These are phyloP conservation scores for Globisporangium viniferum DNA, from an alignment of 352 stramenopile species.

Conservation along the genomic window DNA sequence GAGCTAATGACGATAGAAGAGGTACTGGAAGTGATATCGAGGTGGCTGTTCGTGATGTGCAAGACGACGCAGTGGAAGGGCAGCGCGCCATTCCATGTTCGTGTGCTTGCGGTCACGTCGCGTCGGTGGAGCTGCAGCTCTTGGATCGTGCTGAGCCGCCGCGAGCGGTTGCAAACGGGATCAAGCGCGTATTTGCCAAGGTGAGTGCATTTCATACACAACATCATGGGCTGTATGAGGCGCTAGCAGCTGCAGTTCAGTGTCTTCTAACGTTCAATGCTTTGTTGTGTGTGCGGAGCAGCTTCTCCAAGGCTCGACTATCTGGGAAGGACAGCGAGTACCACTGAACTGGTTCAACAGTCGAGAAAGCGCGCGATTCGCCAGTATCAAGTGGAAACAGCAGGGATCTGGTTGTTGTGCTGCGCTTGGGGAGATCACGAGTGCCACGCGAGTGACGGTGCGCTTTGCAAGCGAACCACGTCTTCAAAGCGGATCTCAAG, in stretches of 20 bases:
- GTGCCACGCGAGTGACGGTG: conserved; percentile 25
- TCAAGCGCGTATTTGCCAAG: conserved; percentile 32
- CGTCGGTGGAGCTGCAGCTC: conserved; percentile 34
- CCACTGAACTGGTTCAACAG: conserved; percentile 49
- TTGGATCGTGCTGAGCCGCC: conserved; percentile 29
- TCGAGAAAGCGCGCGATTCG: conserved; percentile 31
- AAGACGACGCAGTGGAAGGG: not conserved
- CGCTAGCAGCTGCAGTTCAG: not conserved
- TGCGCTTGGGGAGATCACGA: conserved; percentile 25
- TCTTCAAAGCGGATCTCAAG: not conserved
- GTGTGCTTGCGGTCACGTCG: conserved; percentile 29
- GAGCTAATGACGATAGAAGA: not conserved
- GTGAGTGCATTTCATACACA: conserved; percentile 2
- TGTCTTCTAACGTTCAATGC: not conserved
- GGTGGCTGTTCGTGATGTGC: not conserved
- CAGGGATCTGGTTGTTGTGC: conserved; percentile 36
- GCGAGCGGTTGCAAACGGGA: conserved; percentile 29
- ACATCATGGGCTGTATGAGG: not conserved
- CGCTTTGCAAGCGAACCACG: conserved; percentile 19
- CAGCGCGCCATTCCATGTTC: conserved; percentile 12
- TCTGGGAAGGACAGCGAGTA: conserved; percentile 36
- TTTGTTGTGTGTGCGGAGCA: conserved; percentile 1
- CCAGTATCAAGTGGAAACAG: conserved; percentile 21
- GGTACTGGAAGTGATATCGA: not conserved
- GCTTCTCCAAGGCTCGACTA: conserved; percentile 35